Evolutionary conservation across 257 asterid species (phyloP).

Genomic region (Nicotiana otophora): DNA sequence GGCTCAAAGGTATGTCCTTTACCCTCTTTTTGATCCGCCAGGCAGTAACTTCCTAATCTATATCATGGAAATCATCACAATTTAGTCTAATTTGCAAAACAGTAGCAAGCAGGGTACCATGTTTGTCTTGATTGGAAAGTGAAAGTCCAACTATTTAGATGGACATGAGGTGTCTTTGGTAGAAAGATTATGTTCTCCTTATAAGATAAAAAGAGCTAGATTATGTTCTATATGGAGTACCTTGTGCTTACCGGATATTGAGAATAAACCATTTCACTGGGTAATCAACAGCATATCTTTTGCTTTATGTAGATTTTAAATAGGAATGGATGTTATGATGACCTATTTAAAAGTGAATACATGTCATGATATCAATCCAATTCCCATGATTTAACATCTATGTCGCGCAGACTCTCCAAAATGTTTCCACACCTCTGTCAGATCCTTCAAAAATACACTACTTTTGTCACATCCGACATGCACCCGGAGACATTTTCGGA

Average conservation of each 20-base stretch:
- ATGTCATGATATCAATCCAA: no score
- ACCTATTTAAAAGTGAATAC: not conserved
- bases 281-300: not conserved
- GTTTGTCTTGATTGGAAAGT: not conserved
- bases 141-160: not conserved
- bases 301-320: not conserved
- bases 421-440: no score
- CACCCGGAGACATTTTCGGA: no score
- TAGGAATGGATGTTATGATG: not conserved
- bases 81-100: not conserved
- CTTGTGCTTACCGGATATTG: not conserved
- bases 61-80: not conserved
- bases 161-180: not conserved
- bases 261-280: not conserved
- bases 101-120: not conserved
- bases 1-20: slow-evolving; percentile 54
- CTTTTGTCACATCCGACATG: no score
- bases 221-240: not conserved
- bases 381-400: not conserved
- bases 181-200: not conserved
- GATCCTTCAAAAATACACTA: no score
- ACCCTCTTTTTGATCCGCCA: not conserved
- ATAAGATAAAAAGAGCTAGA: no score
- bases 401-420: no score
- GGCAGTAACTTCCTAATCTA: no score